These are phyloP conservation scores for Russula foetens DNA, from an alignment of 768 basidiomycete species.

Conservation along the genomic window DNA sequence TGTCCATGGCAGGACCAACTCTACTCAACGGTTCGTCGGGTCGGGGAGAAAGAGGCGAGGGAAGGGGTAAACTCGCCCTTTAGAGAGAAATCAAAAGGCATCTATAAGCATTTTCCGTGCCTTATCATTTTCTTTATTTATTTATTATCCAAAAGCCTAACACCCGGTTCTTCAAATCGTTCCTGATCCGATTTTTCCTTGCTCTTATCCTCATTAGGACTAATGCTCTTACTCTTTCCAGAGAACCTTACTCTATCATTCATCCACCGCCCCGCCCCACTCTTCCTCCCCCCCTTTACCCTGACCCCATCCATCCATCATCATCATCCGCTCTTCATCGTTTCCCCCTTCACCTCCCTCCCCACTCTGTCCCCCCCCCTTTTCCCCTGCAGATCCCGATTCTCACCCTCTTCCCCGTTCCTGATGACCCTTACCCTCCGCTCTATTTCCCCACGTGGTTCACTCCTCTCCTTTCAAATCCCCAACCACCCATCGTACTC, in stretches of 20 bases:
- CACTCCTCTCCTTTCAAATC: too few species aligned
- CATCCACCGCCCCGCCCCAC: neutral
- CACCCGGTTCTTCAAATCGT: too few species aligned
- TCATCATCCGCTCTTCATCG: neutral
- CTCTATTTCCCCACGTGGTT: neutral
- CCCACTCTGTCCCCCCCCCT: neutral
- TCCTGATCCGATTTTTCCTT: slow-evolving; percentile 13
- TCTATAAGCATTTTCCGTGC: slow-evolving; percentile 18
- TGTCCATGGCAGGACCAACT: slow-evolving; percentile 5
- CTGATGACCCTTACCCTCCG: neutral
- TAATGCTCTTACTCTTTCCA: neutral
- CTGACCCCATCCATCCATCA: neutral
- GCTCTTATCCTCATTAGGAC: slow-evolving; percentile 17
- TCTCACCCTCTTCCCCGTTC: neutral
- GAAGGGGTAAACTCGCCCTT: neutral
- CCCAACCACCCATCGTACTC: neutral
- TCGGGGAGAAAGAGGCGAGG: neutral
- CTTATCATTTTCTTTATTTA: slow-evolving; percentile 13
- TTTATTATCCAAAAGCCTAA: neutral
- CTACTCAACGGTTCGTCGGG: neutral
- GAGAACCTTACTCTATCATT: neutral
- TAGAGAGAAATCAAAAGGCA: neutral
- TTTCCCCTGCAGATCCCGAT: slow-evolving; percentile 8
- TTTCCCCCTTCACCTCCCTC: neutral
- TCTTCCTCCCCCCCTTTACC: neutral